Conservation (phyloP, 148 eudicot genomes). For the Amaranthus palmeri region DNA sequence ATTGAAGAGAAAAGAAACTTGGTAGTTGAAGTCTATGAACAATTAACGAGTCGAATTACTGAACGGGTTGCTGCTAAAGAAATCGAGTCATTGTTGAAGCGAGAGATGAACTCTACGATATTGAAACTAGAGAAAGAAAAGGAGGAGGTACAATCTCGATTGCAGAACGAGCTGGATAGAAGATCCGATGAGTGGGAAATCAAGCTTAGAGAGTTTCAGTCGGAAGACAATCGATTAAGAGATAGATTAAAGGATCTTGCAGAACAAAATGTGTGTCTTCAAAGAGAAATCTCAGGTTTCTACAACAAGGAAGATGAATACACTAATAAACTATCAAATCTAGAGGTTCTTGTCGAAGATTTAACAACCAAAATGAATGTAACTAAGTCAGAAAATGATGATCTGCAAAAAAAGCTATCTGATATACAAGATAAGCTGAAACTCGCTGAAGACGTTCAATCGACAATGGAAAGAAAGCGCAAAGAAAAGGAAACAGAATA, state of each 20-base stretch:
- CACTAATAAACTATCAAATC: slow-evolving; percentile 19
- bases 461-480: slow-evolving; percentile 13
- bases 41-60: slow-evolving; percentile 24
- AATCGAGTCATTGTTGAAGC: slow-evolving; percentile 10
- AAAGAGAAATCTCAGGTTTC: slow-evolving; percentile 21
- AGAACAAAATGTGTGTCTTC: slow-evolving; percentile 25
- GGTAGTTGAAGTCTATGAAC: slow-evolving; percentile 20
- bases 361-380: slow-evolving; percentile 16
- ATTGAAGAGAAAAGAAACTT: slow-evolving; percentile 21
- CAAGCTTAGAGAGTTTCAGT: slow-evolving; percentile 16
- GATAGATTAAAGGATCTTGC: slow-evolving; percentile 25
- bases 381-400: slow-evolving; percentile 22
- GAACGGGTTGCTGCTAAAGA: slow-evolving; percentile 23
- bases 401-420: slow-evolving; percentile 20
- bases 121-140: slow-evolving; percentile 21
- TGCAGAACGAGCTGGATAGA: slow-evolving; percentile 22
- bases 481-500: slow-evolving; percentile 26
- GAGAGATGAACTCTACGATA: slow-evolving; percentile 14
- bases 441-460: slow-evolving; percentile 19
- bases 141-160: slow-evolving; percentile 19
- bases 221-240: slow-evolving; percentile 21
- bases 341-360: slow-evolving; percentile 20
- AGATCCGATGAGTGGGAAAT: slow-evolving; percentile 22
- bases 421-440: slow-evolving; percentile 18
- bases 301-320: slow-evolving; percentile 25